Evolutionary conservation across 495 filamentous ascomycete species (phyloP), one percentile per base, ranked within the genome.

Genomic region (Xylaria venustula): DNA sequence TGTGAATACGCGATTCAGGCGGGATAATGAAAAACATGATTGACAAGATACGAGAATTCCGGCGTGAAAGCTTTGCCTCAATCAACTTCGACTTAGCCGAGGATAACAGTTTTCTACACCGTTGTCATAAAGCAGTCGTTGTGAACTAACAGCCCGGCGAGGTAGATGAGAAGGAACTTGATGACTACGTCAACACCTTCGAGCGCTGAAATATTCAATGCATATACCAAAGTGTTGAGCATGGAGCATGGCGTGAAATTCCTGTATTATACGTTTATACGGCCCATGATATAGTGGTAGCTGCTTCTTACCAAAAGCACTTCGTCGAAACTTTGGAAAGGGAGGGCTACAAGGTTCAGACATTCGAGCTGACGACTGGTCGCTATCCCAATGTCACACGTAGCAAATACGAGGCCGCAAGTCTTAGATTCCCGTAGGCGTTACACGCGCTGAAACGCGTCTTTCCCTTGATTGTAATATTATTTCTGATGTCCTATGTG

Each of bases 241-340:
- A 67, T 6, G 52, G 57, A 48, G 70, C 70, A 1, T 79, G 76
- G 77, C 59, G 56, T 44, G 51, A 58, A 12, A 60, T 77, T 32
- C 74, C 75, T 12, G 56, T 69, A 17, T 75, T 66, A 4, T 79
- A 78, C 68, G 58, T 77, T 36, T 41, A 44, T 7, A 73, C 73
- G 14, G 57, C 58, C 23, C 48, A 67, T 55, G 76, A 78, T 63
- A 67, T 65, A 59, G 68, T 66, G 36, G 49, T 73, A 23, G 63
- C 67, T 6, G 23, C 47, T 34, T 45, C 63, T 3, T 73, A 75
- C 63, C 76, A 80, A 70, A 68, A 74, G 61, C 60, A 63, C 11
- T 72, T 77, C 54, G 50, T 79, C 8, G 65, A 62, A 53, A 60
- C 62, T 28, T 65, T 75, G 48, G 53, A 56, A 30, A 41, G 46